Conservation (phyloP, 495 filamentous ascomycete species). For the Neurospora sublineolata region DNA sequence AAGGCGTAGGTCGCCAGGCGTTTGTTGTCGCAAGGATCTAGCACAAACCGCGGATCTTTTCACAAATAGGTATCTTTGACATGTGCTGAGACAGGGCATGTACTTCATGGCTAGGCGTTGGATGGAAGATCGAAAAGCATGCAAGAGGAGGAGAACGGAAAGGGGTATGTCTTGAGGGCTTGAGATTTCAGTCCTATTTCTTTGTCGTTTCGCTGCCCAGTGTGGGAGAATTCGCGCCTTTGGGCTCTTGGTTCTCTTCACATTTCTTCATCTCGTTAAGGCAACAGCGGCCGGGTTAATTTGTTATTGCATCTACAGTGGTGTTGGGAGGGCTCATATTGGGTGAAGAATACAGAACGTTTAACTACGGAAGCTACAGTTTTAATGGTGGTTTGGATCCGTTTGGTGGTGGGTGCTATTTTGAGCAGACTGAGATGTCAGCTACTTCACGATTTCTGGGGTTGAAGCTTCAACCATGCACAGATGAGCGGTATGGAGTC, state of each 20-base stretch:
- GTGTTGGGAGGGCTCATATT: background rate
- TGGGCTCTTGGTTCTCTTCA: background rate
- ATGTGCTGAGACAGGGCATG: background rate
- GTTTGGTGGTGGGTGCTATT: background rate
- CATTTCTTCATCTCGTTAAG: background rate
- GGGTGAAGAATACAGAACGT: background rate
- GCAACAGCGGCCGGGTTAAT: background rate
- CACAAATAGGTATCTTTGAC: background rate
- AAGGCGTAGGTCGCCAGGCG: constrained; percentile 6
- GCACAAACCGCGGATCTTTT: background rate
- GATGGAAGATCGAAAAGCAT: background rate
- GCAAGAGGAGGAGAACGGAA: background rate
- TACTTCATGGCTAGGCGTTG: background rate
- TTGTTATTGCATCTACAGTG: background rate
- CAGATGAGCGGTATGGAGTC: background rate
- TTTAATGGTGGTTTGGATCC: background rate
- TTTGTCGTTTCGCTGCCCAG: background rate
- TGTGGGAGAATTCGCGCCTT: background rate
- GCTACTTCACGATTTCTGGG: background rate
- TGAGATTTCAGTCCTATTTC: background rate
- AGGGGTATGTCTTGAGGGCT: background rate
- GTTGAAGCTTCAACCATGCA: background rate
- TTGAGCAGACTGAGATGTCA: background rate
- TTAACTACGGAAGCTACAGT: background rate
- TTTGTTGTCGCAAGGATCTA: background rate